Conservation (phyloP, 176 grass and related monocot species). For the Aechmea fasciata region DNA sequence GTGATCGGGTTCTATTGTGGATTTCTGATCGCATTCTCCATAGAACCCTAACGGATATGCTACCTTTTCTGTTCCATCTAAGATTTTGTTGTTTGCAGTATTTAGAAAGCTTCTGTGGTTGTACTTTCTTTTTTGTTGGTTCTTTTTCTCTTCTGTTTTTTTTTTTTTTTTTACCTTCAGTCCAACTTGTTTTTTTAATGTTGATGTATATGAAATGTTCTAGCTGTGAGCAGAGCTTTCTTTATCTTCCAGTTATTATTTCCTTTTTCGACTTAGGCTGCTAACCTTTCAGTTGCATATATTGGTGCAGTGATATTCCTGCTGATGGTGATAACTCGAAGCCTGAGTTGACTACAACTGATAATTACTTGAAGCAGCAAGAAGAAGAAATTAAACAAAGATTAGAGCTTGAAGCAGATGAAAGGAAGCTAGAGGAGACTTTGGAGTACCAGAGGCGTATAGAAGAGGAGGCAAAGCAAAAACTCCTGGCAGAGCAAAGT, state of each 20-base stretch:
- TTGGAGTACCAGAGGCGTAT: constrained; percentile 70
- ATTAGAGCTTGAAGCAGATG: constrained; percentile 67
- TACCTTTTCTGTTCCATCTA: no score
- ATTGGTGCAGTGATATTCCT: constrained; percentile 53
- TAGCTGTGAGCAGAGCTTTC: not conserved
- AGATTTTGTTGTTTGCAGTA: no score
- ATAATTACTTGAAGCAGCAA: constrained; percentile 46
- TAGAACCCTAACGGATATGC: no score
- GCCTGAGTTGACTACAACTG: constrained; percentile 33
- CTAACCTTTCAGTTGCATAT: constrained; percentile 11
- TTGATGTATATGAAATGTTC: not conserved
- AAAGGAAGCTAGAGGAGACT: constrained; percentile 85
- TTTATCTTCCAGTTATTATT: not conserved
- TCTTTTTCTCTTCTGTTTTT: no score
- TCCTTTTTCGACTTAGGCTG: not conserved
- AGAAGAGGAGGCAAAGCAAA: constrained; percentile 79
- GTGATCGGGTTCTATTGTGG: no score
- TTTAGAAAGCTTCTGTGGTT: no score
- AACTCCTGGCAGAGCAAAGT: constrained; percentile 48
- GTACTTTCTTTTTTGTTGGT: no score
- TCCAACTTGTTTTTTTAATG: no score
- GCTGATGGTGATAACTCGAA: constrained; percentile 44
- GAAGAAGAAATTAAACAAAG: constrained; percentile 57
- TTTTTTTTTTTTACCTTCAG: no score
- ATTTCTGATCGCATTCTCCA: no score